Evolutionary conservation across 768 basidiomycete species (phyloP), one percentile per base, ranked within the genome.

Genomic region (Auriscalpium orientale): DNA sequence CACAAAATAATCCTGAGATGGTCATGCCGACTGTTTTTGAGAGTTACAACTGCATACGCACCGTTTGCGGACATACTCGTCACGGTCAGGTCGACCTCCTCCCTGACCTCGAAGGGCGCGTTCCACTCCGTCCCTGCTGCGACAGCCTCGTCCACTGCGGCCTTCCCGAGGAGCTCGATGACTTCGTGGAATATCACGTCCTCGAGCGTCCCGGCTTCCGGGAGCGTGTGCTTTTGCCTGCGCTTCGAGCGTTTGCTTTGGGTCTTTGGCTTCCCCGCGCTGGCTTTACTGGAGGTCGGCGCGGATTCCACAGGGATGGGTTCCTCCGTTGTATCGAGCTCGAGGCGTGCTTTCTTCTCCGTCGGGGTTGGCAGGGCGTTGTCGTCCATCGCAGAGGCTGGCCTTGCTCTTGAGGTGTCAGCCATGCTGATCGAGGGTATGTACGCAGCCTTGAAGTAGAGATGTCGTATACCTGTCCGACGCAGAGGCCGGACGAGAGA

Each of bases 111-210:
- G 54, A 87, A 84, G 0, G 84, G 91, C 13, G 82, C 69, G 13
- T 82, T 74, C 63, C 79, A 79, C 53, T 85, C 82, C 11, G 66
- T 67, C 7, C 78, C 79, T 0, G 76, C 73, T 20, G 72, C 73
- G 3, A 80, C 66, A 4, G 80, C 73, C 13, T 71, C 67, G 28
- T 81, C 76, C 0, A 87, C 81, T 8, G 71, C 71, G 15, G 82
- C 80, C 46, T 71, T 53, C 2, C 91, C 91, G 2, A 97, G 72
- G 4, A 93, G 72, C 3, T 73, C 75, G 34, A 80, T 66, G 21
- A 94, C 78, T 56, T 97, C 92, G 49, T 76, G 79, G 70, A 79
- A 83, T 33, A 89, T 71, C 11, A 94, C 87, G 64, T 93, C 90
- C 21, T 85, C 87, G 15, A 80, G 61, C 3, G 90, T 86, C 63